Evolutionary conservation across 2,329 filamentous ascomycete genomes (phyloP), one percentile per base, ranked within the genome.

Genomic region (Penicillium sp.): DNA sequence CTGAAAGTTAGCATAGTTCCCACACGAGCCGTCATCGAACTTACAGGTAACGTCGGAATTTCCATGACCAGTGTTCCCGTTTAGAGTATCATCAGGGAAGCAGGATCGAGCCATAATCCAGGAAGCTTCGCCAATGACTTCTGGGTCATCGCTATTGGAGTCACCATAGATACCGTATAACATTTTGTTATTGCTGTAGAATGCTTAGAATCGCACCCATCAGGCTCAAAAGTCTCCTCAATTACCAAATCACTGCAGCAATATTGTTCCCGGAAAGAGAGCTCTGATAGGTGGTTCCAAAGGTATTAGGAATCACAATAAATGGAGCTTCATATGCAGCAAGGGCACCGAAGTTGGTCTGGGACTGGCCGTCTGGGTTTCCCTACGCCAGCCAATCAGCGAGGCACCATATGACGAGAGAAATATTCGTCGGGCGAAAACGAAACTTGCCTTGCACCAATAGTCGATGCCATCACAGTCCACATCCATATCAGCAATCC

Each of bases 21-120:
- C 4, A 21, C 15, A 20, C 6, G 5, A 8, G 6, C 2, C n/a
- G n/a, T 15, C 15, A 4, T 0, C 7, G 6, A 26, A 43, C 59
- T 40, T 58, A 70, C 67, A 70, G 3, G 65, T 69, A 4, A 69
- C 67, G 53, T 70, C 67, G 3, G 53, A 48, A n/a, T 30, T 34
- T 1, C 20, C 48, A 34, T 69, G 67, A 12, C 67, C 67, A 13
- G 23, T 53, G 24, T 59, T 63, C 4, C 67, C 67, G 20, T 61
- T 62, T 29, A 69, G 37, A 17, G 60, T 44, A 4, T 68, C 65
- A 12, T 61, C 50, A 1, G 67, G 67, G 51, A 70, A 70, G 15
- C 67, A 69, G 1, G 66, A 66, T 2, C 65, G 63, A 8, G 67
- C 67, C 64, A 69, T 65, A n/a, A 69, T 34, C 67, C 67, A 69